phyloP scores from a whole-genome alignment of 176 grass and related monocot genomes.

The Musa acuminata region DNA sequence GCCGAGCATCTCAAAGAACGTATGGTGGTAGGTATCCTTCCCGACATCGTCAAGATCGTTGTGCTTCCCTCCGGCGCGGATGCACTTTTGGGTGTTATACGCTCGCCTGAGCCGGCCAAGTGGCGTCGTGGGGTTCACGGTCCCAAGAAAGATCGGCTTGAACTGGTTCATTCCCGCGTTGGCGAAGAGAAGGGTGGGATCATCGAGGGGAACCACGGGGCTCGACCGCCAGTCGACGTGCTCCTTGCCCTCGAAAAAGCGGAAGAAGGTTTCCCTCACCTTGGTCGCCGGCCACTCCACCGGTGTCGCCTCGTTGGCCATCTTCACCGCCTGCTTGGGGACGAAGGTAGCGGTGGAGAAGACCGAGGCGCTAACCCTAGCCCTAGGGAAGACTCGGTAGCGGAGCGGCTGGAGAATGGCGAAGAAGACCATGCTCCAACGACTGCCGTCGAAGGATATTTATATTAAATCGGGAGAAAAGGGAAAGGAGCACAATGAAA shows the following conservation, averaged over 20 bases:
- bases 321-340: neutral
- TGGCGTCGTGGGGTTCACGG: slow-evolving; percentile 52
- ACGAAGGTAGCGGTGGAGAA: neutral
- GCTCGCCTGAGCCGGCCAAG: slow-evolving; percentile 52
- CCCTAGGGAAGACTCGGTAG: neutral
- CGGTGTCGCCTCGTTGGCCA: neutral
- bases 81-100: slow-evolving; percentile 91
- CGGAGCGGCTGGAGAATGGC: neutral
- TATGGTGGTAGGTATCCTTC: slow-evolving; percentile 97
- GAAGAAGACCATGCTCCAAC: neutral
- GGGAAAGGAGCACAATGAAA: too few relatives aligned
- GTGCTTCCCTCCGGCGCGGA: slow-evolving; percentile 89
- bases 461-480: too few relatives aligned
- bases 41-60: slow-evolving; percentile 99
- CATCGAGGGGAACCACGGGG: slow-evolving; percentile 70
- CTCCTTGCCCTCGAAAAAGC: slow-evolving; percentile 52
- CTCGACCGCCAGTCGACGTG: slow-evolving; percentile 75
- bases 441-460: neutral
- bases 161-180: slow-evolving; percentile 98
- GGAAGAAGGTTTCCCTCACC: slow-evolving; percentile 44
- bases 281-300: slow-evolving; percentile 43
- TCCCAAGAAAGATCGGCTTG: slow-evolving; percentile 89
- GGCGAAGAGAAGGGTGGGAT: slow-evolving; percentile 84
- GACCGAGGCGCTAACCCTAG: neutral
- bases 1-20: slow-evolving; percentile 97